A percentile compares a stretch with the other conserved stretches of the same genome.
Evolutionary conservation across 345 rosid species (phyloP).

Genomic region (Hypericum androsaemum): DNA sequence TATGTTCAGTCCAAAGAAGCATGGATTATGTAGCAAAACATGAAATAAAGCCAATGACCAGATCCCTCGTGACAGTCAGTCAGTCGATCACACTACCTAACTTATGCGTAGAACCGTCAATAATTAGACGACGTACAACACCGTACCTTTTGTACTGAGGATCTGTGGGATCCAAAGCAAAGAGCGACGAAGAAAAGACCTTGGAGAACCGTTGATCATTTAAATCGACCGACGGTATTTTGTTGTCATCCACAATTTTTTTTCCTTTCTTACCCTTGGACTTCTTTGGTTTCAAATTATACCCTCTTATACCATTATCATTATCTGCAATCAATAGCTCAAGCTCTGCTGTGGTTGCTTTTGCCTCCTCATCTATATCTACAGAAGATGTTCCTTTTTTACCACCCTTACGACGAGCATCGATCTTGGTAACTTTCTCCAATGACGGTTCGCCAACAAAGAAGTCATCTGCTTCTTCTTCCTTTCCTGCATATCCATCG

Average conservation of each 20-base stretch:
- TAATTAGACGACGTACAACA: not conserved
- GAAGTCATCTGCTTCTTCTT: slow-evolving; percentile 55
- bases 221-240: slow-evolving; percentile 47
- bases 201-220: slow-evolving; percentile 71
- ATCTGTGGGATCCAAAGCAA: slow-evolving; percentile 87
- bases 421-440: slow-evolving; percentile 33
- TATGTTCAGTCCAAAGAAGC: slow-evolving; percentile 4
- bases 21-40: slow-evolving; percentile 3
- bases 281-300: slow-evolving; percentile 56
- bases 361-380: slow-evolving; percentile 32
- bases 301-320: slow-evolving; percentile 58
- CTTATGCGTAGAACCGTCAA: too few species aligned
- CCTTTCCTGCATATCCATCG: slow-evolving; percentile 27
- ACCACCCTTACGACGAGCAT: slow-evolving; percentile 16
- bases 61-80: too few species aligned
- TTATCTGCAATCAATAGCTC: slow-evolving; percentile 81
- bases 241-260: slow-evolving; percentile 41
- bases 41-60: not conserved
- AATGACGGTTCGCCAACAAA: slow-evolving; percentile 51
- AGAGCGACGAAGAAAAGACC: slow-evolving; percentile 43
- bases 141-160: slow-evolving; percentile 86
- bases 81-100: too few species aligned
- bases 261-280: slow-evolving; percentile 46
- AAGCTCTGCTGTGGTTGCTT: slow-evolving; percentile 70
- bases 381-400: slow-evolving; percentile 18